Evolutionary conservation across 441 rosid species (phyloP).

Genomic region (Arabidopsis hybrid): DNA sequence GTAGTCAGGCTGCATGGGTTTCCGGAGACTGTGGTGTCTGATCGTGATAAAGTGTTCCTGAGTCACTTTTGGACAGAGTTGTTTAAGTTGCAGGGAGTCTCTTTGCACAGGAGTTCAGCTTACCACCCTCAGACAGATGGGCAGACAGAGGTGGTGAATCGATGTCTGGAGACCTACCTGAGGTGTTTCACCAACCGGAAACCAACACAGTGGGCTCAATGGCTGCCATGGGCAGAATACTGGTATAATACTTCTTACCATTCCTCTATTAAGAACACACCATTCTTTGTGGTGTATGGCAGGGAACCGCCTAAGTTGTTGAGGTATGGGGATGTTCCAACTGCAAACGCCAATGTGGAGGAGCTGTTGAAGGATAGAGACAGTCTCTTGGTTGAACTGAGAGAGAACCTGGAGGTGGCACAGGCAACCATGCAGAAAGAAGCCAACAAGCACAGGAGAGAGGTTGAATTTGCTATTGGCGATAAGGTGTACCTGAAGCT

Average conservation of each 20-base stretch:
- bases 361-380: background rate
- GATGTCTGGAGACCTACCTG: too few relatives aligned
- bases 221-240: background rate
- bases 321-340: fast-evolving
- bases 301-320: background rate
- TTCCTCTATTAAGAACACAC: background rate
- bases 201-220: background rate
- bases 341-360: background rate
- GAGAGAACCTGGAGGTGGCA: background rate
- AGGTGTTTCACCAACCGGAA: background rate
- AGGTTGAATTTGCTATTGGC: fast-evolving
- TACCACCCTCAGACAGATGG: too few relatives aligned
- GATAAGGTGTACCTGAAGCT: background rate
- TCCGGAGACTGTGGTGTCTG: too few relatives aligned
- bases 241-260: background rate
- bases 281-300: background rate
- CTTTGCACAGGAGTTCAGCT: too few relatives aligned
- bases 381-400: background rate
- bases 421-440: background rate
- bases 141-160: too few relatives aligned
- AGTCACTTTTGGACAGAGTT: too few relatives aligned
- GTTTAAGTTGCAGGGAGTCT: too few relatives aligned
- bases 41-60: too few relatives aligned
- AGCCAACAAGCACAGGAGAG: background rate
- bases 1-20: too few relatives aligned